Percentiles rank a stretch among this genome's conserved stretches.
Conservation (phyloP, 768 basidiomycete genomes). For the Russula olivacea region DNA sequence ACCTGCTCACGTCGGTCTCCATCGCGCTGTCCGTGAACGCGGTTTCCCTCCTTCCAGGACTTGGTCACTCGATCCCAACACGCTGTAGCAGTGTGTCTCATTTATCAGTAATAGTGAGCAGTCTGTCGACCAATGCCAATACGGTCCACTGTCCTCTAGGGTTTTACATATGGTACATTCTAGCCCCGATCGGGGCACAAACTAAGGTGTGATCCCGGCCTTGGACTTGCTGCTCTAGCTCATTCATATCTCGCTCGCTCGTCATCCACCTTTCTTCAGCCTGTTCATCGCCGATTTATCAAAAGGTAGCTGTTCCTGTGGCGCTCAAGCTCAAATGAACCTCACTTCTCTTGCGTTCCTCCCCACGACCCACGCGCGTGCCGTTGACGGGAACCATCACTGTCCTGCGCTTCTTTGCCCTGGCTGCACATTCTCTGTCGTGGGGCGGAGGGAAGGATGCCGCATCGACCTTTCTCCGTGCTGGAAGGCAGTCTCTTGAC, state of each 20-base stretch:
- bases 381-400: conserved; percentile 21
- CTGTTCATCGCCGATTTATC: conserved; percentile 21
- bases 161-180: background rate
- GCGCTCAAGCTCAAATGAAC: conserved; percentile 15
- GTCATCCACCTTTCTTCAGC: background rate
- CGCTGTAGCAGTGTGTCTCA: conserved; percentile 10
- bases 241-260: background rate
- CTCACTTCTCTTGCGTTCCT: conserved; percentile 12
- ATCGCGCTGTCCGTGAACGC: conserved; percentile 5
- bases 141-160: background rate
- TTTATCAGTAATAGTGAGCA: background rate
- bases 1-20: conserved; percentile 10
- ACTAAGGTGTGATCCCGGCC: background rate
- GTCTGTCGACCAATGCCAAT: background rate
- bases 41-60: background rate
- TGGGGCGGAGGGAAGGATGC: conserved; percentile 12
- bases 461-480: conserved; percentile 16
- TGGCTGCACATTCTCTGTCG: conserved; percentile 16
- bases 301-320: conserved; percentile 16
- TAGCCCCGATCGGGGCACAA: conserved; percentile 9
- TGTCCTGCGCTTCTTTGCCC: conserved; percentile 13
- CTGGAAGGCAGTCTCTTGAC: conserved; percentile 19
- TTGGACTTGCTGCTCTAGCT: background rate
- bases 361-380: conserved; percentile 17
- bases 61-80: conserved; percentile 14